These are phyloP conservation scores for Solanum lignicaule DNA, from an alignment of 257 asterid genomes.

Conservation along the genomic window DNA sequence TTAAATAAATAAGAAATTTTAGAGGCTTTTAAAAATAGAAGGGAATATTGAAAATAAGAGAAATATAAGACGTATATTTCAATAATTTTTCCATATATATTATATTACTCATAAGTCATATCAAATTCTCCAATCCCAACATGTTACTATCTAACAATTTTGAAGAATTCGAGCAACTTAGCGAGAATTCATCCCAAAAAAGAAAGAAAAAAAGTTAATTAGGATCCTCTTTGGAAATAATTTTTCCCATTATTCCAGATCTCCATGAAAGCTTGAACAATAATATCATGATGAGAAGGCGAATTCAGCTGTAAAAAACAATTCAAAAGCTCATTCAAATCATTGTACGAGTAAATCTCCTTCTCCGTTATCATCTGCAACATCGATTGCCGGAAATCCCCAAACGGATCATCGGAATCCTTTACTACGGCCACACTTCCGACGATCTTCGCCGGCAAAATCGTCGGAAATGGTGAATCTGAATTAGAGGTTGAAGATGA, in stretches of 20 bases:
- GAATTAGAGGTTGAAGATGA: slow-evolving; percentile 22
- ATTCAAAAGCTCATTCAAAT: slow-evolving; percentile 54
- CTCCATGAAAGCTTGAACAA: slow-evolving; percentile 53
- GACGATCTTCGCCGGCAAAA: slow-evolving; percentile 2
- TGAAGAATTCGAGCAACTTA: background rate
- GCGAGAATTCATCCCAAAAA: background rate
- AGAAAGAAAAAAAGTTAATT: background rate
- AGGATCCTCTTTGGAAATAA: background rate
- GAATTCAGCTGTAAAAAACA: slow-evolving; percentile 55
- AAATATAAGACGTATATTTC: no score
- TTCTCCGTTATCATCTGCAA: slow-evolving; percentile 63
- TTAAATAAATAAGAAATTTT: no score
- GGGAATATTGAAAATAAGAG: no score
- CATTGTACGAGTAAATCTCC: slow-evolving; percentile 35
- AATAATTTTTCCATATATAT: no score
- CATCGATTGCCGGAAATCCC: slow-evolving; percentile 71
- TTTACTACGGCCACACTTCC: slow-evolving; percentile 54
- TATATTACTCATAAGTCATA: background rate
- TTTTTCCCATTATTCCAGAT: slow-evolving; percentile 31
- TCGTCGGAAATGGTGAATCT: slow-evolving; percentile 3
- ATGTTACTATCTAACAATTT: background rate
- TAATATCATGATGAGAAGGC: slow-evolving; percentile 40
- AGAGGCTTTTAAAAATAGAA: no score
- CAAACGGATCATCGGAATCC: slow-evolving; percentile 58
- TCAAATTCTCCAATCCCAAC: background rate